Conservation (phyloP, 805 yeast species). For the Monosporozyma siamensis region DNA sequence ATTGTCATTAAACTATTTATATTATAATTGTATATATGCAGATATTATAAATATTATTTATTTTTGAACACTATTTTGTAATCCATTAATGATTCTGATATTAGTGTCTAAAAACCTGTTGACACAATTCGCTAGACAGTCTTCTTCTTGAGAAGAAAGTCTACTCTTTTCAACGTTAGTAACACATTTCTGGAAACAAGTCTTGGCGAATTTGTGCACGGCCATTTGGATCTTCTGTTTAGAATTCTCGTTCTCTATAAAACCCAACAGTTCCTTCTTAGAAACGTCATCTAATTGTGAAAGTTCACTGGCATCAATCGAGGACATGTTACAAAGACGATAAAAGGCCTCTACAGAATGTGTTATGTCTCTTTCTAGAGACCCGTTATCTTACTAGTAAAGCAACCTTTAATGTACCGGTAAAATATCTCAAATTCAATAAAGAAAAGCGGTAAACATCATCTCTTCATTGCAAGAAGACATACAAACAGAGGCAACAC, state of each 20-base stretch:
- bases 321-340: conserved; percentile 20
- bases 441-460: background rate
- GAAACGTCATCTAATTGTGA: conserved; percentile 54
- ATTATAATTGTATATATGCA: background rate
- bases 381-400: too few species aligned
- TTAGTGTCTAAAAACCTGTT: conserved; percentile 82
- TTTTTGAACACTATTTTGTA: conserved; percentile 15
- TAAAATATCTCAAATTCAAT: too few species aligned
- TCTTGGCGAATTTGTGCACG: conserved; percentile 79
- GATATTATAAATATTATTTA: background rate
- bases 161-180: conserved; percentile 37
- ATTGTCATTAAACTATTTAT: conserved; percentile 1
- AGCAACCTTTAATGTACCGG: too few species aligned
- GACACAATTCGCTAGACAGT: conserved; percentile 72
- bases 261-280: conserved; percentile 62
- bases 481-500: background rate
- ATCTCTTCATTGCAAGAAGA: background rate
- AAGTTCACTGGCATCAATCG: conserved; percentile 34
- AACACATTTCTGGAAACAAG: conserved; percentile 85
- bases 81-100: conserved; percentile 63
- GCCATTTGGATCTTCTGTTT: conserved; percentile 82
- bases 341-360: background rate
- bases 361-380: too few species aligned
- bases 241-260: conserved; percentile 74
- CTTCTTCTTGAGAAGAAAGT: conserved; percentile 51